These are phyloP conservation scores for Termitomyces eurrhizus DNA, from an alignment of 768 basidiomycete species.

Conservation along the genomic window DNA sequence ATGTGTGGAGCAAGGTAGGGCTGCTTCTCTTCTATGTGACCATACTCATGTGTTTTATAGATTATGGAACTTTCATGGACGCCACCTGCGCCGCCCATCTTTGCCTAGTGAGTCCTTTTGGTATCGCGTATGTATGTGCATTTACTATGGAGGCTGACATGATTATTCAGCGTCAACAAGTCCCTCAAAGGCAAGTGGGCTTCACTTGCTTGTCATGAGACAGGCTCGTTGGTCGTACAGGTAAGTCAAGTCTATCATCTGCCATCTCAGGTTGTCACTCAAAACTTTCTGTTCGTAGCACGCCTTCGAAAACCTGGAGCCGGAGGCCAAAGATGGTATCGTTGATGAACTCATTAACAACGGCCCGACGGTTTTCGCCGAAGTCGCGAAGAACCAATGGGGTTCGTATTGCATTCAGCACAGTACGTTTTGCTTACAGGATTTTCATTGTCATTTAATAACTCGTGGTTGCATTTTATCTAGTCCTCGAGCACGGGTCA, in stretches of 20 bases:
- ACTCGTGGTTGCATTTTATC: not conserved
- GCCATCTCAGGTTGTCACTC: not conserved
- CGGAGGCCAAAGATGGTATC: conserved; percentile 62
- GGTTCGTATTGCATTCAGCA: conserved; percentile 86
- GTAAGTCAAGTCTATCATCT: conserved; percentile 18
- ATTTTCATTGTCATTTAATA: not conserved
- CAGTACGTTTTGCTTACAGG: conserved; percentile 42
- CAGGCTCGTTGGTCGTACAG: conserved; percentile 85
- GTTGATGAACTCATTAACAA: conserved; percentile 80
- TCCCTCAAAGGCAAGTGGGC: conserved; percentile 89
- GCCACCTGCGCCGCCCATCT: conserved; percentile 83
- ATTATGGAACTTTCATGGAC: conserved; percentile 92
- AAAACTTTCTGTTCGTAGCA: not conserved
- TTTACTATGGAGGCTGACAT: not conserved
- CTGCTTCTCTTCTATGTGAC: not conserved
- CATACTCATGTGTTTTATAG: conserved; percentile 26
- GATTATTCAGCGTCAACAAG: conserved; percentile 67
- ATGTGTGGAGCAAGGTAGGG: conserved; percentile 86
- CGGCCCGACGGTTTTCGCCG: conserved; percentile 60
- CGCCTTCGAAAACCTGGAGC: not conserved
- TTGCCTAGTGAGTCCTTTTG: conserved; percentile 60
- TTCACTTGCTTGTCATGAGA: conserved; percentile 85
- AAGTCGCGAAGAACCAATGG: conserved; percentile 86
- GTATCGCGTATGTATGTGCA: not conserved
- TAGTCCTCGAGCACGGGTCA: conserved; percentile 81